Evolutionary conservation across 2,329 filamentous ascomycete genomes (phyloP).

Genomic region (Calonectria leucothoes): DNA sequence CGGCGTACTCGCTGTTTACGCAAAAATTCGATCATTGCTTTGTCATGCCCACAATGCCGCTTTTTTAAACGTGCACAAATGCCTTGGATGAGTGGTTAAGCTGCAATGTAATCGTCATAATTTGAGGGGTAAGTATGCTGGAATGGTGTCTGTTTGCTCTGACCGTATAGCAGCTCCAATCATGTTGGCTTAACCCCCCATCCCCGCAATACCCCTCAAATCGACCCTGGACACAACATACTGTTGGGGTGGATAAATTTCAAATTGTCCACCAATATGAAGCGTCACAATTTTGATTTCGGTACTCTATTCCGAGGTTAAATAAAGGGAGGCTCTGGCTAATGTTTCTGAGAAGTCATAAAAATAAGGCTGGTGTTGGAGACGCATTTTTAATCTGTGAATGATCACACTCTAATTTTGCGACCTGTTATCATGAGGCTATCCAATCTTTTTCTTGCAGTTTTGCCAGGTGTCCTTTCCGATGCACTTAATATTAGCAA

Average conservation of each 20-base stretch:
- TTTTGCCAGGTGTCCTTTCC: slow-evolving; percentile 7
- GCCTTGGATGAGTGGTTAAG: too few species aligned
- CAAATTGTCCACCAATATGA: slow-evolving; percentile 1
- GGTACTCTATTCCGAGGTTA: not conserved
- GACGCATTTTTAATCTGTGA: not conserved
- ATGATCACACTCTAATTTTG: not conserved
- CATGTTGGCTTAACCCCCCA: not conserved
- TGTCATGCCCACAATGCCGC: not conserved
- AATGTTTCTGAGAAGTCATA: not conserved
- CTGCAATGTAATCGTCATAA: too few species aligned
- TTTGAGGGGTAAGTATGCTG: not conserved
- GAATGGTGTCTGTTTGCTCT: not conserved
- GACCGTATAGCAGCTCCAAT: not conserved
- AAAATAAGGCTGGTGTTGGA: not conserved
- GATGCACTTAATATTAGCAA: slow-evolving; percentile 29
- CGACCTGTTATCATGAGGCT: slow-evolving; percentile 25
- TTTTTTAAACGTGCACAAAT: too few species aligned
- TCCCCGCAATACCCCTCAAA: not conserved
- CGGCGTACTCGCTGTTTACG: too few species aligned
- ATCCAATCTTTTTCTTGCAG: not conserved
- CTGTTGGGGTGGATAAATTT: not conserved
- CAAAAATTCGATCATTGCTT: too few species aligned
- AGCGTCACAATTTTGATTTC: not conserved
- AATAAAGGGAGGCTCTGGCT: not conserved
- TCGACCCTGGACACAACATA: not conserved